phyloP scores from a whole-genome alignment of 192 early-diverging fungal genomes.

The Coemansia sp. region DNA sequence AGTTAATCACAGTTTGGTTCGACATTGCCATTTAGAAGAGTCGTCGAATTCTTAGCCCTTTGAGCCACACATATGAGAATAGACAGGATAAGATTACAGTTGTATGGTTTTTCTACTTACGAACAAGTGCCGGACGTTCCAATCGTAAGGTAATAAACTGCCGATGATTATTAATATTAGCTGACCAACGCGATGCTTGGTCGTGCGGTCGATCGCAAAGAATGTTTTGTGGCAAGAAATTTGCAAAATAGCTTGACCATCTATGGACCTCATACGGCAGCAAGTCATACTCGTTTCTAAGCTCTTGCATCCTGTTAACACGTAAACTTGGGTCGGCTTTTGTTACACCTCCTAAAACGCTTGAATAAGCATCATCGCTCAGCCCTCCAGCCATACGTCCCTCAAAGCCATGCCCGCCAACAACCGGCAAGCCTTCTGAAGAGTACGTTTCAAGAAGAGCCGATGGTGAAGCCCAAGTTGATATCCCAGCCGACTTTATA shows the following conservation, averaged over 20 bases:
- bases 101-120: constrained; percentile 58
- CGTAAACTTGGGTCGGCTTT: not conserved
- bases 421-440: constrained; percentile 28
- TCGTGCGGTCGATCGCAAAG: constrained; percentile 79
- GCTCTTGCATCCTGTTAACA: constrained; percentile 14
- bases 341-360: not conserved
- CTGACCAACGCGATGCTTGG: constrained; percentile 90
- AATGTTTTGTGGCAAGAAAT: constrained; percentile 85
- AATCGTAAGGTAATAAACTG: constrained; percentile 92
- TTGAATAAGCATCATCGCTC: not conserved
- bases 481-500: constrained; percentile 3
- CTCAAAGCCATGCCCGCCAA: constrained; percentile 6
- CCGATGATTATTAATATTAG: constrained; percentile 79
- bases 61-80: not conserved
- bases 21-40: not conserved
- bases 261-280: constrained; percentile 67
- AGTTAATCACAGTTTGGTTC: not conserved
- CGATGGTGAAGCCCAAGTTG: constrained; percentile 28
- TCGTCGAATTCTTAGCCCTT: not conserved
- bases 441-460: constrained; percentile 32
- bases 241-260: constrained; percentile 82
- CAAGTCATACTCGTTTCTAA: constrained; percentile 46
- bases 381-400: not conserved
- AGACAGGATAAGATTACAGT: not conserved
- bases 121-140: constrained; percentile 79